Conservation (phyloP, 495 filamentous ascomycete species). For the Penicillium argentinense region DNA sequence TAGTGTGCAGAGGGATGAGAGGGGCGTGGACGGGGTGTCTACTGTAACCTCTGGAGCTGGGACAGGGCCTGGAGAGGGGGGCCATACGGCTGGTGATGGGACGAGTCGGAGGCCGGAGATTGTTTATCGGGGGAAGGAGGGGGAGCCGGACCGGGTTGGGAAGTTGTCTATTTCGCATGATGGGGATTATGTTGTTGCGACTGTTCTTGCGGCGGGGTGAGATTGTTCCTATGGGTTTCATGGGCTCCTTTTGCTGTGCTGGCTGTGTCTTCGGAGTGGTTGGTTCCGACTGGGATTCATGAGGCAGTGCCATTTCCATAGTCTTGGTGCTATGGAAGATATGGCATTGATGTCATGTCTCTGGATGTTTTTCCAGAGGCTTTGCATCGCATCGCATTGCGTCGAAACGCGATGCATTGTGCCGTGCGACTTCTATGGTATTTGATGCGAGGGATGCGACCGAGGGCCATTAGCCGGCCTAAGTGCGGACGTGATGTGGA, state of each 20-base stretch:
- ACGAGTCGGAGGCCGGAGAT: conserved; percentile 39
- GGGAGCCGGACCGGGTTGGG: conserved; percentile 28
- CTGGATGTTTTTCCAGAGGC: too few relatives aligned
- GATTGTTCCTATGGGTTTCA: neutral
- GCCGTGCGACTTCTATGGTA: too few relatives aligned
- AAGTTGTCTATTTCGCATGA: conserved; percentile 58
- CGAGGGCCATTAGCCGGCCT: too few relatives aligned
- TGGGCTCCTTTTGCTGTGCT: neutral
- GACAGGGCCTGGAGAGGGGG: too few relatives aligned
- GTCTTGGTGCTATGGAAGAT: too few relatives aligned
- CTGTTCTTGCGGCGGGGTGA: conserved; percentile 45
- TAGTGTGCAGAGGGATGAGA: conserved; percentile 26
- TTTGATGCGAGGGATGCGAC: too few relatives aligned
- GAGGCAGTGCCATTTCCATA: too few relatives aligned
- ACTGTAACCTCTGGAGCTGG: too few relatives aligned
- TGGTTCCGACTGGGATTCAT: neutral
- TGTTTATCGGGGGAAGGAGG: conserved; percentile 34
- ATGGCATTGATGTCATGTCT: too few relatives aligned
- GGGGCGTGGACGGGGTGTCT: neutral
- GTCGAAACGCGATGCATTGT: too few relatives aligned
- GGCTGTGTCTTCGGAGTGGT: neutral
- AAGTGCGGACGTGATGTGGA: too few relatives aligned
- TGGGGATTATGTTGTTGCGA: conserved; percentile 59
- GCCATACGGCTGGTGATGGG: conserved; percentile 6
- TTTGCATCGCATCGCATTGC: too few relatives aligned